These are phyloP conservation scores for Auxenochlorella protothecoides DNA, from an alignment of 139 green algal genomes.

Conservation along the genomic window DNA sequence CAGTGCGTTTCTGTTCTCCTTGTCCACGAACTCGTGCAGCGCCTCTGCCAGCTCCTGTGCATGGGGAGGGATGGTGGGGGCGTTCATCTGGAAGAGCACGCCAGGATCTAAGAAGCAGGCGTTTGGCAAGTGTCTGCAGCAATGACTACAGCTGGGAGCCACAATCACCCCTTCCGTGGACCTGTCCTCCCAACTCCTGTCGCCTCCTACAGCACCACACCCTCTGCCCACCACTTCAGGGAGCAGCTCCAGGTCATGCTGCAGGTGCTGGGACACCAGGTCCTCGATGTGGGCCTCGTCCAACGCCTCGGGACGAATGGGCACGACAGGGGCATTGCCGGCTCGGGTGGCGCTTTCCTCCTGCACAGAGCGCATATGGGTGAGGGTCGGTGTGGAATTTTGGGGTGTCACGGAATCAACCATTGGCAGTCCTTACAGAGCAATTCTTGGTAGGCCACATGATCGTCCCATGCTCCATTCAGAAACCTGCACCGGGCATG, in stretches of 20 bases:
- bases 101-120: too few relatives aligned
- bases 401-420: too few relatives aligned
- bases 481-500: too few relatives aligned
- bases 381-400: not conserved
- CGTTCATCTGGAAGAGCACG: too few relatives aligned
- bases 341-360: not conserved
- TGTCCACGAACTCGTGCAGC: conserved; percentile 82
- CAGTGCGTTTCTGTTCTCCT: conserved; percentile 70
- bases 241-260: conserved; percentile 54
- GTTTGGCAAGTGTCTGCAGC: too few relatives aligned
- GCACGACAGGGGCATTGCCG: not conserved
- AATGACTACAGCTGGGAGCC: too few relatives aligned
- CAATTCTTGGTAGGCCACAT: too few relatives aligned
- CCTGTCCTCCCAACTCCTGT: too few relatives aligned
- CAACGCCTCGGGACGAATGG: conserved; percentile 48
- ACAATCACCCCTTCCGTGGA: too few relatives aligned
- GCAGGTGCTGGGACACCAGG: conserved; percentile 59
- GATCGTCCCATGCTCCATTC: too few relatives aligned
- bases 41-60: conserved; percentile 40
- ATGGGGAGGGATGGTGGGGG: not conserved
- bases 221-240: conserved; percentile 35
- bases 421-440: too few relatives aligned
- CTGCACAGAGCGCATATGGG: conserved; percentile 2
- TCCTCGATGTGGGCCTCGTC: conserved; percentile 73
- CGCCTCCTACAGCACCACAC: too few relatives aligned